Base-by-base conservation (phyloP, 2,329 filamentous ascomycete genomes). In the Pseudomassariella vexata region DNA sequence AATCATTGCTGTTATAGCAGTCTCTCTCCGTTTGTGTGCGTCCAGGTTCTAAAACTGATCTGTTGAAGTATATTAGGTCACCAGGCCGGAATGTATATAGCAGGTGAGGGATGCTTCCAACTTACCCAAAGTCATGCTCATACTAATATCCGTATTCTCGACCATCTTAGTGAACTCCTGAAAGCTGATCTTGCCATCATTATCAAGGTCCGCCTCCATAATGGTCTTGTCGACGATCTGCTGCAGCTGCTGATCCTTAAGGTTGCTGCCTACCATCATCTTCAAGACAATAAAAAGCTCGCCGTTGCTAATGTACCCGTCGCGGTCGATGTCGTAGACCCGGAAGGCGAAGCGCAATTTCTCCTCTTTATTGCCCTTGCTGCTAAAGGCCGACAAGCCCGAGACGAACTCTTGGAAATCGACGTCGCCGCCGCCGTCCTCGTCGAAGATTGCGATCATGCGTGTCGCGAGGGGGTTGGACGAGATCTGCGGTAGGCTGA, bases 171-270 rank as follows among this genome's bases (percentile, higher is more conserved):
- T 90, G 58, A 98, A 98, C 72, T 98, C 92, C 64, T 96, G 88
- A 53, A 98, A 98, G 69, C 87, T 95, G 60, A 98, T 96, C 73
- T 94, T 94, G 53, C 92, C 92, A 60, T 98, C 92, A 40, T 81
- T 80, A 63, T 98, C 92, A 48, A 89, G 73, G 62, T 98, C 92
- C 29, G 92, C 92, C 68, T 98, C 92, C 92, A 96, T 96, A 59
- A 98, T 96, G 38, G 92, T 98, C 79, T 98, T 98, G 70, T 98
- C 92, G 48, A 98, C 92, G 58, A 98, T 98, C 77, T 90, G 92
- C 68, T 98, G 92, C 58, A 98, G 67, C 67, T 98, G 92, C 65
- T 95, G 87, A 61, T 98, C 92, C 73, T 98, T 98, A 54, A 98
- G 68, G 63, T 98, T 98, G 68, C 85, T 95, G 38, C 92, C 92